Evolutionary conservation across 1,284 basidiomycete species (phyloP).

Genomic region (Chiua sp.): DNA sequence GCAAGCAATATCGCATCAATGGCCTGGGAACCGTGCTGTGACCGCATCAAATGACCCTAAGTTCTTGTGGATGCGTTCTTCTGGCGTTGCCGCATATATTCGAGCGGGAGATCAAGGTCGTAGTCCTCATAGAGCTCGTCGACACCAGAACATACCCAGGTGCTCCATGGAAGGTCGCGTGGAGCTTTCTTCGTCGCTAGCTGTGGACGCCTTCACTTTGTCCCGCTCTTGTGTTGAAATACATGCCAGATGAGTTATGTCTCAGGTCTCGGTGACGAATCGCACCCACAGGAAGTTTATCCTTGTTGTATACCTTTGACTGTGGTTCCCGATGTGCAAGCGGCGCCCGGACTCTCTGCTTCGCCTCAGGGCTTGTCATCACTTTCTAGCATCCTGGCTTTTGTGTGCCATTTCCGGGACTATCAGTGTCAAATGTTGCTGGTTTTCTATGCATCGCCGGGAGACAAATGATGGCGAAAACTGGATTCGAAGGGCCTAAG

Average conservation of each 20-base stretch:
- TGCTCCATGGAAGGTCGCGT: conserved; percentile 52
- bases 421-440: background rate
- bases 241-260: no score
- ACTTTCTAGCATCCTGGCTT: no score
- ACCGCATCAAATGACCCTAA: conserved; percentile 36
- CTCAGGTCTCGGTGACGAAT: conserved; percentile 18
- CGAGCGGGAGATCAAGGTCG: conserved; percentile 55
- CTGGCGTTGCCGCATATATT: conserved; percentile 50
- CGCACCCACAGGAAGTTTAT: conserved; percentile 28
- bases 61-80: conserved; percentile 38
- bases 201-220: no score
- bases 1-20: conserved; percentile 65
- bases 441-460: conserved; percentile 46
- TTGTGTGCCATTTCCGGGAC: background rate
- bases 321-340: background rate
- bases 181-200: conserved; percentile 43
- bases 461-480: conserved; percentile 57
- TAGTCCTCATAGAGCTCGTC: conserved; percentile 48
- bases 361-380: no score
- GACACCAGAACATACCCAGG: conserved; percentile 53
- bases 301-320: conserved; percentile 34
- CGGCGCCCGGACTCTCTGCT: background rate
- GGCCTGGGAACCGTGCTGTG: conserved; percentile 50
- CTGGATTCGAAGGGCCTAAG: conserved; percentile 33
- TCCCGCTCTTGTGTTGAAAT: no score